Evolutionary conservation across 495 filamentous ascomycete genomes (phyloP).

Genomic region (Lophium mytilinum): DNA sequence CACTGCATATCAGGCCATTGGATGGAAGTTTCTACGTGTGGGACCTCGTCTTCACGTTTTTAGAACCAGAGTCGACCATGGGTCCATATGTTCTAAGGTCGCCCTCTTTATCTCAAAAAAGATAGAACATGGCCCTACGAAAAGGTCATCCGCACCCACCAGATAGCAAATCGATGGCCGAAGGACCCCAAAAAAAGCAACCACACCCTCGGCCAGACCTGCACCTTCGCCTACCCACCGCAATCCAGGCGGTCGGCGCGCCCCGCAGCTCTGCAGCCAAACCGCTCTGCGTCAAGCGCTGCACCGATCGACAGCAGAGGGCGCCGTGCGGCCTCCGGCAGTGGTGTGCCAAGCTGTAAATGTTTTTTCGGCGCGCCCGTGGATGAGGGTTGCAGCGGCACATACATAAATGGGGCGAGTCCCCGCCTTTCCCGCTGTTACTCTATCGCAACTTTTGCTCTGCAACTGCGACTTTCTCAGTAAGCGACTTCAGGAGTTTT

Average conservation of each 20-base stretch:
- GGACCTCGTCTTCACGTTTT: too few species aligned
- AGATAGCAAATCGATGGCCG: too few species aligned
- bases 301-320: not conserved
- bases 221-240: not conserved
- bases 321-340: not conserved
- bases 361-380: not conserved
- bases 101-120: too few species aligned
- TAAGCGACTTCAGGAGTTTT: conserved; percentile 39
- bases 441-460: not conserved
- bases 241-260: not conserved
- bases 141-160: too few species aligned
- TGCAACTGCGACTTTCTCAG: conserved; percentile 1
- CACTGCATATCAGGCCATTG: too few species aligned
- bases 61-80: too few species aligned
- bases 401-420: too few species aligned
- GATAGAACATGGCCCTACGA: too few species aligned
- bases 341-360: not conserved
- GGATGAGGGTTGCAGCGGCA: too few species aligned
- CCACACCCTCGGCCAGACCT: not conserved
- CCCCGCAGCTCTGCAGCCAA: not conserved
- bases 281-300: not conserved
- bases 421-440: not conserved
- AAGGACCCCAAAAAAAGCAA: too few species aligned
- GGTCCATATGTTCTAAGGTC: too few species aligned
- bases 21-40: too few species aligned